These are phyloP conservation scores for Pythium plurisporium DNA, from an alignment of 352 stramenopile species.

Conservation along the genomic window DNA sequence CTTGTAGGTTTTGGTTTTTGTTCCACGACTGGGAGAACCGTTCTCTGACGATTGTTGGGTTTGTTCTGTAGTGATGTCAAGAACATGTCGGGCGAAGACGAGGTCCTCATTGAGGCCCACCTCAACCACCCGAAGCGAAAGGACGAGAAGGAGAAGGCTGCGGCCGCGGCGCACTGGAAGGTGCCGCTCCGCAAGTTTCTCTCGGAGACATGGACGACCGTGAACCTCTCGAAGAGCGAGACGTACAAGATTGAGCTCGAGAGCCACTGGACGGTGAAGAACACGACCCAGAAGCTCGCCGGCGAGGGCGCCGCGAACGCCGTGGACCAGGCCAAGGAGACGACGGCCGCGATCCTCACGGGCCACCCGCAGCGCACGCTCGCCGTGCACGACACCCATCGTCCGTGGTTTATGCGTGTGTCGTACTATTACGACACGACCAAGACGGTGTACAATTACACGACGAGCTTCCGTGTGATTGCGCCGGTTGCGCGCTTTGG, in stretches of 20 bases:
- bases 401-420: constrained; percentile 63
- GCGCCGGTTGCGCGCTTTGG: constrained; percentile 53
- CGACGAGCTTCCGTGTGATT: constrained; percentile 74
- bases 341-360: not conserved
- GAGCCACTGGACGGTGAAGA: constrained; percentile 15
- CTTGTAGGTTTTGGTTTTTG: constrained; percentile 30
- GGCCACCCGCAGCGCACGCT: constrained; percentile 14
- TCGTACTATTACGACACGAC: constrained; percentile 80
- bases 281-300: constrained; percentile 16
- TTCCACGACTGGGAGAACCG: not conserved
- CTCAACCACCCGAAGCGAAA: constrained; percentile 38
- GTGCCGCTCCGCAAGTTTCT: constrained; percentile 13
- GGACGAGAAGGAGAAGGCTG: not conserved
- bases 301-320: constrained; percentile 4
- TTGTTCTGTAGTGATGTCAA: constrained; percentile 36
- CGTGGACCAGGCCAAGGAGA: constrained; percentile 15
- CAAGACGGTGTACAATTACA: constrained; percentile 81
- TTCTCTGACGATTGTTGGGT: no score
- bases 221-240: constrained; percentile 1
- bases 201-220: not conserved
- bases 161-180: constrained; percentile 3
- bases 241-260: constrained; percentile 11
- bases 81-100: constrained; percentile 19
- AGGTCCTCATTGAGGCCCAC: constrained; percentile 46
- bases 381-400: constrained; percentile 27